Evolutionary conservation across 192 early-diverging fungal genomes (phyloP), one percentile per base, ranked within the genome.

Genomic region (Chytriomyces sp.): DNA sequence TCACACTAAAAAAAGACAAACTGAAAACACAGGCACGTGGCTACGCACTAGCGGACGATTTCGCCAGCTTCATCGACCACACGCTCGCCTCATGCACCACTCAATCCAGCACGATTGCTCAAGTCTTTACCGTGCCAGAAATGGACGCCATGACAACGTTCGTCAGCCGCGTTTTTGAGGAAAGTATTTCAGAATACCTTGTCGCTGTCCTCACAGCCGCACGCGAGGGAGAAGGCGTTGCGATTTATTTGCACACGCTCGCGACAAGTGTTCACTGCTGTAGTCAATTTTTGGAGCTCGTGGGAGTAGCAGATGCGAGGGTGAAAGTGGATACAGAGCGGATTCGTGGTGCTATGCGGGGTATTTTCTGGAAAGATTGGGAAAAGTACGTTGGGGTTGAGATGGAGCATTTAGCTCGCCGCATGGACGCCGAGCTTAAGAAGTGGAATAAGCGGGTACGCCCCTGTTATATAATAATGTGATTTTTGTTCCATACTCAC

Each of bases 81-180:
- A 85, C 86, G 56, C 73, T 94, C 3, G 68, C 59, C 65, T 82
- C 82, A 37, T 82, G 77, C 72, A 80, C 84, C 49, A 79, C 85
- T 52, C 92, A 94, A 76, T 83, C 87, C 4, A 70, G 69, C 22
- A 60, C 93, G 25, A 88, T 91, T 53, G 59, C 72, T 30, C 75
- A 91, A 34, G 89, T 94, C 4, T 94, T 94, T 64, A n/a, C n/a
- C n/a, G 84, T 83, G 14, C 82, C 83, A 28, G 83, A 87, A 19
- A 84, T 83, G 1, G 88, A 92, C 73, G 92, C 91, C 7, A 79
- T 90, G 70, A 91, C 89, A 58, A 72, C 72, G 6, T 93, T 93
- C 74, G 80, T 89, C 25, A 86, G 89, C 75, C 86, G 89, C 10
- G 92, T 94, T 32, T 89, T 93, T 83, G 92, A 94, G 70, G 93